Evolutionary conservation across 345 rosid genomes (phyloP), one percentile per base, ranked within the genome.

Genomic region (Syzygium oleosum): DNA sequence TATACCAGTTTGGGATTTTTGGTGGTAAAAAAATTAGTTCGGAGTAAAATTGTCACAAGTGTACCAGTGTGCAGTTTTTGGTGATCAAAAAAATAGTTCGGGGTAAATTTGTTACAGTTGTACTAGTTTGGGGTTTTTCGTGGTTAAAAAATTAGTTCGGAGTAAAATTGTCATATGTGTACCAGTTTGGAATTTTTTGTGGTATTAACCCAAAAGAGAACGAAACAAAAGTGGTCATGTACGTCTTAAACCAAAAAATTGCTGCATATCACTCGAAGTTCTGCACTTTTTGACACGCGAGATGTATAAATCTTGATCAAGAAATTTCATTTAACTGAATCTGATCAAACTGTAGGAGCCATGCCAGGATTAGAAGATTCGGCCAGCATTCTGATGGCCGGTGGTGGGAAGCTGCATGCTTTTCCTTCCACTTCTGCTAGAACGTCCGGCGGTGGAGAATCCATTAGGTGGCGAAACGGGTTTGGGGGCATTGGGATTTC

Each of bases 391-490:
- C 43, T 55, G 16, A 58, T 25, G 43, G 63, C 52, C 38, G n/a
- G 15, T 19, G 78, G 12, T 4, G 53, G 77, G 59, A 85, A 58
- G 49, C 78, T 38, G 27, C 52, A 19, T 7, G 41, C 52, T 59
- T 56, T 52, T 85, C 38, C 31, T 7, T 51, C 13, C 12, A 58
- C 78, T 27, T 27, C 53, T 16, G 29, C 78, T 15, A 58, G 31
- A 61, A 58, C 15, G 43, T 85, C 52, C 2, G 21, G 53, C 41
- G 11, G 22, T 9, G 52, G 38, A 22, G 65, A 59, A 22, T 53
- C 53, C 52, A 58, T 85, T 53, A 85, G 78, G 61, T 85, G 63
- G 43, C 5, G 49, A 58, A 90, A 87, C 2, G 88, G 89, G 12
- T 52, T 52, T 23, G 3, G 3, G 7, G 83, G 89, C 13, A 49